Evolutionary conservation across 2,329 filamentous ascomycete species (phyloP).

Genomic region (Stagonosporopsis cucurbitacearum): DNA sequence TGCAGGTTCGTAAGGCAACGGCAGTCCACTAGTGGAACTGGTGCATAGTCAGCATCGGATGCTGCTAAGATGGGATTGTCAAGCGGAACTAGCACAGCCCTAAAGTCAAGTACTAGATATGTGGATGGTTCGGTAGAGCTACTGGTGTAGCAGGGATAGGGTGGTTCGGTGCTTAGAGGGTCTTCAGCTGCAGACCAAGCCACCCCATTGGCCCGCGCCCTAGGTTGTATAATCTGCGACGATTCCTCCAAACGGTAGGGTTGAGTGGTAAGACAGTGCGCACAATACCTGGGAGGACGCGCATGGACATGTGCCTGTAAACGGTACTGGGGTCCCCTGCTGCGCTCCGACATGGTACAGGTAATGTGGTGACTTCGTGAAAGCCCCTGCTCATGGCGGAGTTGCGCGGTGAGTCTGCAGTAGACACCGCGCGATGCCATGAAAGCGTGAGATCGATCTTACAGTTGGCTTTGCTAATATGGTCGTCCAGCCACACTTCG

Average conservation of each 20-base stretch:
- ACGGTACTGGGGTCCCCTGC: conserved; percentile 9
- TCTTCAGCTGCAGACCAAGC: conserved; percentile 38
- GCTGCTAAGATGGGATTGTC: conserved; percentile 37
- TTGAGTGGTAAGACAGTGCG: conserved; percentile 19
- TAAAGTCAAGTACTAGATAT: conserved; percentile 38
- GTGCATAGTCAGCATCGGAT: conserved; percentile 46
- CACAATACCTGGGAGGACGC: conserved; percentile 17
- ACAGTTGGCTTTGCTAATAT: conserved; percentile 22
- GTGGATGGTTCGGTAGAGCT: conserved; percentile 36
- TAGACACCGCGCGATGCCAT: conserved; percentile 24
- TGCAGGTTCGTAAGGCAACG: conserved; percentile 47
- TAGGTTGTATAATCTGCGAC: conserved; percentile 27
- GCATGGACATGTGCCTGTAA: conserved; percentile 22
- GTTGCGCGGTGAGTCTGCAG: conserved; percentile 28
- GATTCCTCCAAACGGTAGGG: conserved; percentile 20
- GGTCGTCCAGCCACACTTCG: conserved; percentile 36
- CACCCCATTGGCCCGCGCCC: conserved; percentile 33
- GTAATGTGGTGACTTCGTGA: conserved; percentile 20
- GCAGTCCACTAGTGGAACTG: conserved; percentile 40
- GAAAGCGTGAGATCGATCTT: conserved; percentile 36
- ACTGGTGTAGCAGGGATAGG: conserved; percentile 37
- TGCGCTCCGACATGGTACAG: conserved; percentile 8
- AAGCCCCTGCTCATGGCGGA: conserved; percentile 21
- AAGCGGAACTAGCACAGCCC: conserved; percentile 46
- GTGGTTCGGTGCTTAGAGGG: conserved; percentile 39